Base-by-base conservation (phyloP, 75 land plant genomes). In the Sequoia sempervirens region DNA sequence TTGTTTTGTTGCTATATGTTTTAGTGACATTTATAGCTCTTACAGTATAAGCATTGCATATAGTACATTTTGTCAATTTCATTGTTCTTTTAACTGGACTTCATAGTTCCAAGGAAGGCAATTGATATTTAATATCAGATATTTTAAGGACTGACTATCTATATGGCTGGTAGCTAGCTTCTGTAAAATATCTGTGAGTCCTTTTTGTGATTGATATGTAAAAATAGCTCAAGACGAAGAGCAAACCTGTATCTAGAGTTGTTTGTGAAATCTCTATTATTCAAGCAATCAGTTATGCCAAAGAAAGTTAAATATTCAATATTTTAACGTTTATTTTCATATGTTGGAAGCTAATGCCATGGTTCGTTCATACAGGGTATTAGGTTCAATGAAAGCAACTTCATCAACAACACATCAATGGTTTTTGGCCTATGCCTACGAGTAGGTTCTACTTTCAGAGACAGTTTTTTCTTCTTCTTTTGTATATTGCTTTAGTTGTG, bases 341-440 rank as follows among this genome's bases (percentile, higher is more conserved):
- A 78, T 78, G 28, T 23, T 43, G 23, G 28, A 45, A n/a, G 46
- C 28, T 78, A 78, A 78, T 45, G n/a, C 30, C 47, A 78, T 26
- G 30, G 23, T 72, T 30, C 58, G 82, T 3, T 66, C 72, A 68
- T 88, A 58, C 89, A 94, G 96, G 96, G 96, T 0, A 37, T 85
- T 58, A 86, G 94, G 72, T 82, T 94, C 83, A 75, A 84, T 80
- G 94, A 94, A 82, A 91, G 94, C 83, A 91, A 89, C 75, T 92
- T 92, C 80, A 94, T 94, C 85, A 94, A 94, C 83, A 94, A 94
- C 68, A 94, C 96, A 37, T 94, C 96, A 14, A 91, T 94, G 96
- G 96, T 94, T 79, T 91, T 94, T 83, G 94, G 96, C 2, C 89
- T 86, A 26, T 94, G 96, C 81, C 85, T 94, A 34, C 87, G 94